A percentile compares a stretch with the other conserved stretches of the same genome.
Evolutionary conservation across 2,329 filamentous ascomycete genomes (phyloP).

Genomic region (Stagonosporopsis chrysanthemi): DNA sequence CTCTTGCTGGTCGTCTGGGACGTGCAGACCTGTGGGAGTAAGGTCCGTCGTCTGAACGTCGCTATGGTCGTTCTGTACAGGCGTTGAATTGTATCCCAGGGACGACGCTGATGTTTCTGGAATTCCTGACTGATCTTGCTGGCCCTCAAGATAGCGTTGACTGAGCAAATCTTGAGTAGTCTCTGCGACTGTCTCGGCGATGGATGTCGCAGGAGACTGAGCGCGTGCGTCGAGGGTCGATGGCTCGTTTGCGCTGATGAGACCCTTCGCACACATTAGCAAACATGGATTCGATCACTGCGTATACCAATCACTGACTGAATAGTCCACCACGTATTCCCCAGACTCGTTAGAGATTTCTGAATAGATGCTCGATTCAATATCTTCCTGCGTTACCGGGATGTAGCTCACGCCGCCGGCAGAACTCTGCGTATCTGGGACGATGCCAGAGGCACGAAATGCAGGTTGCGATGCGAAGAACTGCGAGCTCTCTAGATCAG

Average conservation of each 20-base stretch:
- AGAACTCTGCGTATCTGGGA: constrained; percentile 41
- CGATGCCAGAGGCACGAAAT: constrained; percentile 29
- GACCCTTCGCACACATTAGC: constrained; percentile 13
- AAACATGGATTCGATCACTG: neutral
- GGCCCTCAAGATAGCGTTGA: constrained; percentile 14
- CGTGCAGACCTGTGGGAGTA: neutral
- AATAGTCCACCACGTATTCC: constrained; percentile 20
- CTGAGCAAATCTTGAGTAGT: constrained; percentile 26
- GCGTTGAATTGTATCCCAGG: neutral
- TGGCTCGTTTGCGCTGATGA: constrained; percentile 22
- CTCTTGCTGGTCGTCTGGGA: neutral
- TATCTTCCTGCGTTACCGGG: constrained; percentile 32
- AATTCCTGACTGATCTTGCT: constrained; percentile 12
- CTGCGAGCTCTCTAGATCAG: constrained; percentile 31
- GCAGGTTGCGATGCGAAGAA: constrained; percentile 20
- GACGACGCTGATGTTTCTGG: constrained; percentile 14
- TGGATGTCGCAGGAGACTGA: constrained; percentile 31
- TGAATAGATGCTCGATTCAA: constrained; percentile 9
- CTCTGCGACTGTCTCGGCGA: constrained; percentile 40
- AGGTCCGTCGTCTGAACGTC: neutral
- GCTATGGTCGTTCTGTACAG: neutral
- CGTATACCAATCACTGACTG: constrained; percentile 1
- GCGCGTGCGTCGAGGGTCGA: constrained; percentile 9
- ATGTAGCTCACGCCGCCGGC: constrained; percentile 33
- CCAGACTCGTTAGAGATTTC: constrained; percentile 11